A percentile compares a stretch with the other conserved stretches of the same genome.
These are phyloP conservation scores for Cystobasidium pallidum DNA, from an alignment of 1,284 basidiomycete genomes.

Conservation along the genomic window DNA sequence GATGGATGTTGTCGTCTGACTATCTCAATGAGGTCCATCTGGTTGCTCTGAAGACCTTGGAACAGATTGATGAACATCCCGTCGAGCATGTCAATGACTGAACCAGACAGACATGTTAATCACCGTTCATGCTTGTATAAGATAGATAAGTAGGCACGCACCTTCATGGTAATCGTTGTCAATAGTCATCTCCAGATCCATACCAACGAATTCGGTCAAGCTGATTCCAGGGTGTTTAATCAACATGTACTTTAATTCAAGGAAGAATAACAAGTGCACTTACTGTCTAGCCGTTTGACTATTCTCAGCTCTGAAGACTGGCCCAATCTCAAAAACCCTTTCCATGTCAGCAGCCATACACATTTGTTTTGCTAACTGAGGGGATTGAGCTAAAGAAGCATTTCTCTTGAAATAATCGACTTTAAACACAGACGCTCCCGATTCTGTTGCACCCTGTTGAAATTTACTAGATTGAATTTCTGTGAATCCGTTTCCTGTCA, in stretches of 20 bases:
- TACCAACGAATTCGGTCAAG: conserved; percentile 95
- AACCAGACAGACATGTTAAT: neutral
- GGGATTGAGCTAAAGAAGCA: conserved; percentile 94
- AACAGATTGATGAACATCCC: conserved; percentile 82
- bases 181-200: conserved; percentile 98
- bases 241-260: too few relatives aligned
- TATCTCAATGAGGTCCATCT: conserved; percentile 75
- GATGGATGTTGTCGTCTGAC: conserved; percentile 87
- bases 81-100: conserved; percentile 82
- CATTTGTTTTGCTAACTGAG: conserved; percentile 99
- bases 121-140: neutral
- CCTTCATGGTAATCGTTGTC: conserved; percentile 94
- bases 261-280: neutral
- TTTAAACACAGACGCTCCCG: conserved; percentile 95
- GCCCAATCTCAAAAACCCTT: conserved; percentile 94
- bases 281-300: conserved; percentile 44
- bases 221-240: too few relatives aligned
- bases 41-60: conserved; percentile 75
- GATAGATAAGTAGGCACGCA: neutral
- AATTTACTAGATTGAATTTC: conserved; percentile 99
- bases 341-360: conserved; percentile 98
- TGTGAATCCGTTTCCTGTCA: conserved; percentile 75
- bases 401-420: conserved; percentile 95
- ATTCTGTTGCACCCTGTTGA: conserved; percentile 95
- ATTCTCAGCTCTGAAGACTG: conserved; percentile 53